A percentile compares a stretch with the other conserved stretches of the same genome.
phyloP scores from a whole-genome alignment of 2,329 filamentous ascomycete species.

The Teratosphaeria viscida region DNA sequence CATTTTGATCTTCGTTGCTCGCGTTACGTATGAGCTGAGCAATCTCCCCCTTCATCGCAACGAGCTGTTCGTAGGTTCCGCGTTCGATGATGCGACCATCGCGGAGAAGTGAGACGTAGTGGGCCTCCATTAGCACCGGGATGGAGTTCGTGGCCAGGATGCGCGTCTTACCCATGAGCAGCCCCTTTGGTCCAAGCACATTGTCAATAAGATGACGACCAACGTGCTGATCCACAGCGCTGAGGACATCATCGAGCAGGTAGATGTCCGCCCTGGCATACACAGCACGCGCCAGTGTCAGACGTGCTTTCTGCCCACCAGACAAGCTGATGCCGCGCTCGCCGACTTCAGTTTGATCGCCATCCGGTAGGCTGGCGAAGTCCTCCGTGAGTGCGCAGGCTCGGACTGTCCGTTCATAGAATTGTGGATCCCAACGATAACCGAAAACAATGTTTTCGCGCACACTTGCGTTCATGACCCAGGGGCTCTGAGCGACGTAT shows the following conservation, averaged over 20 bases:
- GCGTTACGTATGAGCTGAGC: slow-evolving; percentile 72
- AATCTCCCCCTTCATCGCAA: slow-evolving; percentile 89
- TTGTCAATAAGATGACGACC: slow-evolving; percentile 90
- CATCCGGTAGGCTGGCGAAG: slow-evolving; percentile 84
- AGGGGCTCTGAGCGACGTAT: slow-evolving; percentile 85
- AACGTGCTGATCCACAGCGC: slow-evolving; percentile 96
- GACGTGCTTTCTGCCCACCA: slow-evolving; percentile 87
- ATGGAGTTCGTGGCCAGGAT: slow-evolving; percentile 94
- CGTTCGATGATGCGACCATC: slow-evolving; percentile 76
- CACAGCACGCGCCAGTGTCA: slow-evolving; percentile 85
- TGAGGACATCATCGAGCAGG: slow-evolving; percentile 84
- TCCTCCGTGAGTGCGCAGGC: slow-evolving; percentile 87
- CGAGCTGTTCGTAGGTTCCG: slow-evolving; percentile 80
- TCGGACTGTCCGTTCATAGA: slow-evolving; percentile 86
- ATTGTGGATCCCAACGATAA: slow-evolving; percentile 82
- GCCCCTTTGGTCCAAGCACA: slow-evolving; percentile 74
- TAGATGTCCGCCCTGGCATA: slow-evolving; percentile 97
- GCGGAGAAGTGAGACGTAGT: slow-evolving; percentile 76
- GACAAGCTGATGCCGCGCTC: slow-evolving; percentile 94
- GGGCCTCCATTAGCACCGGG: slow-evolving; percentile 75
- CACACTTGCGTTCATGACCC: slow-evolving; percentile 97
- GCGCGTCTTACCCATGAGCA: slow-evolving; percentile 76
- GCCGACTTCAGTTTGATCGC: slow-evolving; percentile 91
- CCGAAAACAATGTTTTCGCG: slow-evolving; percentile 97
- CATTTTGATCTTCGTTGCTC: slow-evolving; percentile 39